phyloP scores from a whole-genome alignment of 805 yeast species.

The Scheffersomyces amazonensis region DNA sequence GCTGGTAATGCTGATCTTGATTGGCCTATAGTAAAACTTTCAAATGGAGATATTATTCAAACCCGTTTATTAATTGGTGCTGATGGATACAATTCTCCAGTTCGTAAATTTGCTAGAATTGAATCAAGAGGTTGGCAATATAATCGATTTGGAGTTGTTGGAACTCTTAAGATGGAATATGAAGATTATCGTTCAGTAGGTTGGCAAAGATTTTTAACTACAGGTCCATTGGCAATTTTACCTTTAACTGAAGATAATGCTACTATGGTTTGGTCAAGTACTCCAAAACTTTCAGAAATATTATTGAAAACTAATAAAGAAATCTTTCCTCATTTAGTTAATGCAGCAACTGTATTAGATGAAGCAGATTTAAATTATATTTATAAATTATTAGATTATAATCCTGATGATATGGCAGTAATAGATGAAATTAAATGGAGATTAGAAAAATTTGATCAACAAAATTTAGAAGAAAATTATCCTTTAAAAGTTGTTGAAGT shows the following conservation, averaged over 20 bases:
- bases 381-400: slow-evolving; percentile 39
- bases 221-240: slow-evolving; percentile 90
- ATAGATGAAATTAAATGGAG: slow-evolving; percentile 77
- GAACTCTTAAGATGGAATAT: slow-evolving; percentile 71
- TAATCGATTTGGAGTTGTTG: slow-evolving; percentile 88
- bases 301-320: slow-evolving; percentile 57
- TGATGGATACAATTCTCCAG: slow-evolving; percentile 95
- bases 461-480: slow-evolving; percentile 53
- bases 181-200: slow-evolving; percentile 73
- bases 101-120: slow-evolving; percentile 74
- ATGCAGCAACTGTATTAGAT: slow-evolving; percentile 82
- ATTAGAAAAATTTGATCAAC: slow-evolving; percentile 36
- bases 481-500: slow-evolving; percentile 68
- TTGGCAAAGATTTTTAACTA: slow-evolving; percentile 88
- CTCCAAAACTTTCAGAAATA: slow-evolving; percentile 68
- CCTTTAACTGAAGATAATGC: slow-evolving; percentile 86
- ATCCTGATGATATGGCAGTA: slow-evolving; percentile 46
- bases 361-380: slow-evolving; percentile 74
- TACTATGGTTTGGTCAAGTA: slow-evolving; percentile 92
- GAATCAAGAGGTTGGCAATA: slow-evolving; percentile 92
- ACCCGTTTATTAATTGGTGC: slow-evolving; percentile 88
- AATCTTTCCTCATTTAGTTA: slow-evolving; percentile 66
- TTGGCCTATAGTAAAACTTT: slow-evolving; percentile 77
- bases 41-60: slow-evolving; percentile 59
- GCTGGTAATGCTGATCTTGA: slow-evolving; percentile 31